Evolutionary conservation across 345 rosid genomes (phyloP), one percentile per base, ranked within the genome.

Genomic region (Arabidopsis suecica): DNA sequence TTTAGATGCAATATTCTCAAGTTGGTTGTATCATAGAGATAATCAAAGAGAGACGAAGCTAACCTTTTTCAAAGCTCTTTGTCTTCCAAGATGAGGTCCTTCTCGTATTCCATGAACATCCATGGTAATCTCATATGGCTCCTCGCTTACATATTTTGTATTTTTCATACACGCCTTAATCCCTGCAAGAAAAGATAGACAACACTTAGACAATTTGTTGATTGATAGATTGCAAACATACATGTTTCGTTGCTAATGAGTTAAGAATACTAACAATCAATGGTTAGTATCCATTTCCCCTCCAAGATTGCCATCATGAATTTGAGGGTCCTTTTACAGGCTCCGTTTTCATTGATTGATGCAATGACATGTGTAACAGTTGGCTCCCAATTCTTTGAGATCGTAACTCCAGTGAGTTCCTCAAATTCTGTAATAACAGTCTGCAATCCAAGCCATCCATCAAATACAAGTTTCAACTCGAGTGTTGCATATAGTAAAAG

Each of bases 231-330:
- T 55, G 34, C 60, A 34, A 67, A 14, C 68, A 9, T 40, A 23
- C 44, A 25, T 59, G 70, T 25, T 30, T 64, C 6, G 7, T 7
- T 12, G 20, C 42, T 66, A 58, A 61, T 53, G 9, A 9, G 37
- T 30, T 22, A 58, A 33, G 4, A 47, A 57, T 41, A 86, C 98
- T 89, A 7, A 89, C 99, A 95, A 22, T 92, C 86, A 66, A 89
- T 65, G 65, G 61, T 87, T 71, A 95, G 80, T 73, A 92, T 85
- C 97, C 99, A 95, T 80, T 88, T 95, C 63, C 99, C 98, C 86
- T 87, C 92, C 82, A 92, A 82, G 80, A 92, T 86, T 33, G 87
- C 99, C 91, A 83, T 90, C 77, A 94, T 76, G 49, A 87, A 60
- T 70, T 95, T 95, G 50, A 90, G 82, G 38, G 97, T 95, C 76